These are phyloP conservation scores for Miscanthus lutarioriparius DNA, from an alignment of 176 grass and related monocot genomes.

Conservation along the genomic window DNA sequence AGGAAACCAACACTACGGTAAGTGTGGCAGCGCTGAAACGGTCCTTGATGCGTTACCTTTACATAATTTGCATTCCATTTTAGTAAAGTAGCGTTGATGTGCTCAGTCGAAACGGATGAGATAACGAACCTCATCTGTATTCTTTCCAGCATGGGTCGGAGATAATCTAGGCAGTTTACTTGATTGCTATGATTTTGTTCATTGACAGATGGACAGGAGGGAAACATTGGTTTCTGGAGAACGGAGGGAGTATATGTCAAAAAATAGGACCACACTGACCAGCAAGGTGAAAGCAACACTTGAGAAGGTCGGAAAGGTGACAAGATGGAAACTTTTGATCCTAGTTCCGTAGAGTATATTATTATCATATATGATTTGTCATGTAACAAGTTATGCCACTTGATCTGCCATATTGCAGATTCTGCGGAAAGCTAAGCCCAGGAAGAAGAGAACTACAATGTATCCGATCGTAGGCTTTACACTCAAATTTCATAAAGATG, in stretches of 20 bases:
- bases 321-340: neutral
- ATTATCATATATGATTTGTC: neutral
- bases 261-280: neutral
- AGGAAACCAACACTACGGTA: too few species aligned
- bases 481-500: neutral
- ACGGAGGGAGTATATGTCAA: neutral
- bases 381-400: neutral
- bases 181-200: neutral
- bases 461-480: neutral
- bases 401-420: neutral
- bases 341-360: neutral
- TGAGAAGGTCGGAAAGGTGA: neutral
- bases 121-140: too few species aligned
- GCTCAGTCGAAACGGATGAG: too few species aligned
- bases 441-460: neutral
- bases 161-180: neutral
- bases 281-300: neutral
- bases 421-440: neutral
- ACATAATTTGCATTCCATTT: too few species aligned
- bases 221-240: neutral
- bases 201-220: neutral
- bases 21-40: too few species aligned
- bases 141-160: accelerated
- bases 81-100: too few species aligned
- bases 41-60: too few species aligned